Evolutionary conservation across 2,329 filamentous ascomycete genomes (phyloP).

Genomic region (Cercospora citrullina): DNA sequence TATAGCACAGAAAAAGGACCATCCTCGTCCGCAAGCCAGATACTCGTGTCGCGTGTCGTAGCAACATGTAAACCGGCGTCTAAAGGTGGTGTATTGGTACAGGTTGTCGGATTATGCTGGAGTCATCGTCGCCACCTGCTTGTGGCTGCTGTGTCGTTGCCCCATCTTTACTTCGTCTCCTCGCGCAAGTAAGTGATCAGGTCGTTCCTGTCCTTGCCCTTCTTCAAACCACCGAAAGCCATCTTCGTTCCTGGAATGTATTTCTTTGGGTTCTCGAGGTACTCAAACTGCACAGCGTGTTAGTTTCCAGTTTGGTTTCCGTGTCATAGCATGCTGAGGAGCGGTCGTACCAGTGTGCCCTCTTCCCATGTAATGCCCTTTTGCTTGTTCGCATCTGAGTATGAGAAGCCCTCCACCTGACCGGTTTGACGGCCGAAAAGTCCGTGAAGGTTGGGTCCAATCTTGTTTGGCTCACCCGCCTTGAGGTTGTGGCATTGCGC

Average conservation of each 20-base stretch:
- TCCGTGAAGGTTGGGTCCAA: constrained; percentile 94
- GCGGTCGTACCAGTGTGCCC: constrained; percentile 67
- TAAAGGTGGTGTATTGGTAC: constrained; percentile 15
- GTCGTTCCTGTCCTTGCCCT: constrained; percentile 98
- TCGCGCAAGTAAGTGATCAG: constrained; percentile 84
- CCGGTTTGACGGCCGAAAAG: constrained; percentile 97
- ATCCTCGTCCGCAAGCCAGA: constrained; percentile 7
- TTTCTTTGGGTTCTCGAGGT: constrained; percentile 99
- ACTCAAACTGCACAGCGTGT: constrained; percentile 67
- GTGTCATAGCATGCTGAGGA: not conserved
- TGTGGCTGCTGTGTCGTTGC: constrained; percentile 12
- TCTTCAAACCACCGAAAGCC: constrained; percentile 99
- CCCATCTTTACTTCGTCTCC: constrained; percentile 62
- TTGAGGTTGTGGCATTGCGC: constrained; percentile 98
- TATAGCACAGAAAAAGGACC: constrained; percentile 14
- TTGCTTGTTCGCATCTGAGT: constrained; percentile 99
- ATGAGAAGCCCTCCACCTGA: constrained; percentile 86
- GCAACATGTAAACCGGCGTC: constrained; percentile 10
- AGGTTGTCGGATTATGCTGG: constrained; percentile 9
- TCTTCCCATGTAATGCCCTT: constrained; percentile 91
- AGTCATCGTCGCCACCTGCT: constrained; percentile 3
- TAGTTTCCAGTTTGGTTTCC: constrained; percentile 10
- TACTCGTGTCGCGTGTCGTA: constrained; percentile 5
- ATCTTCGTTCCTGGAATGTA: constrained; percentile 99
- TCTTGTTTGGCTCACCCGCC: constrained; percentile 90